Base-by-base conservation (phyloP, 2,329 filamentous ascomycete genomes). In the Xylariaceae sp. region DNA sequence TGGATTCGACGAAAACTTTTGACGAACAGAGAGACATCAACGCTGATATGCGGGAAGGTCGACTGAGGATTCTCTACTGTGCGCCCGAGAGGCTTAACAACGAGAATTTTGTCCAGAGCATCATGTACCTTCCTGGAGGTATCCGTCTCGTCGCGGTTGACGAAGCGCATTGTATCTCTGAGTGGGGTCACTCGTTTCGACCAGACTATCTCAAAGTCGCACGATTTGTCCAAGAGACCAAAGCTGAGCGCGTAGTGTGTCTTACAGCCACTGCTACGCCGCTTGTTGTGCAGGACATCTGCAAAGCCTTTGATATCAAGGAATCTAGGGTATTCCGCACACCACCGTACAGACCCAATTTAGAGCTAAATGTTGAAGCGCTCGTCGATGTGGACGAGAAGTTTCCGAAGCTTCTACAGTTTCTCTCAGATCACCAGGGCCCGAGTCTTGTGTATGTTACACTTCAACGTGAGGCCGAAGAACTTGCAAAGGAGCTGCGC, bases 361-460 rank as follows among this genome's bases (percentile, higher is more conserved):
- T 86, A 5, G 71, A 73, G n/a, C 67, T 86, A 1, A 66, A 78
- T n/a, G 80, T 76, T 1, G 69, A 76, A 56, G 68, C 74, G 0
- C 71, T 74, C 5, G 47, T 60, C 5, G 70, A 59, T 0, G 75
- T 74, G 38, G 58, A 73, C 7, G 75, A 78, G 2, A 77, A 79
- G 45, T 73, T 73, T 40, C 68, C 73, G 2, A 68, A 70, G 41
- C 62, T 81, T 11, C 71, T 74, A 33, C 53, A 65, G 0, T 84
- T 84, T 53, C 66, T 86, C 9, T 67, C 66, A 31, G 57, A 71
- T 0, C 72, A 84, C 50, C 69, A 73, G 1, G 83, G 83, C 0
- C 71, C 82, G 2, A 80, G 80, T 0, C 78, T 86, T 18, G 72
- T 87, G 12, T 87, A 86, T 49, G 80, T 84, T 1, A 84, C 81